A percentile compares a stretch with the other conserved stretches of the same genome.
Evolutionary conservation across 2,329 filamentous ascomycete genomes (phyloP).

Genomic region (Simplicillium sp.): DNA sequence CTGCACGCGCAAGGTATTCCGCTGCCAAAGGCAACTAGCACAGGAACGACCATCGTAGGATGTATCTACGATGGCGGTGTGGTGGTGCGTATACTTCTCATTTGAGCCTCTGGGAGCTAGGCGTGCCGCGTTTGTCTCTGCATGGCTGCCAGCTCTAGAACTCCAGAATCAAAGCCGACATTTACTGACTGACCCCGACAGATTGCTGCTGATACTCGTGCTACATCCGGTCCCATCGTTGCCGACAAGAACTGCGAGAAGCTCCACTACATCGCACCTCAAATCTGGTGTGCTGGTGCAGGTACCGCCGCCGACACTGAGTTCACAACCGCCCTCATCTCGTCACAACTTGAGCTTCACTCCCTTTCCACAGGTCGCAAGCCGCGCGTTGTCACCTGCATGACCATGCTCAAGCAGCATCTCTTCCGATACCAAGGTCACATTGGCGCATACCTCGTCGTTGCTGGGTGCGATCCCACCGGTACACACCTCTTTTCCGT

Average conservation of each 20-base stretch:
- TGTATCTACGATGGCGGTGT: slow-evolving; percentile 95
- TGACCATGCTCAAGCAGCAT: slow-evolving; percentile 99
- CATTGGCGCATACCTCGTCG: slow-evolving; percentile 95
- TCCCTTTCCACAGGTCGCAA: slow-evolving; percentile 92
- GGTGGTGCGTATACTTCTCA: slow-evolving; percentile 51
- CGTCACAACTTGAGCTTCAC: slow-evolving; percentile 96
- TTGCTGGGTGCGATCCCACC: slow-evolving; percentile 93
- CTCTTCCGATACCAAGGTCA: slow-evolving; percentile 97
- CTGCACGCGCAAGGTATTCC: slow-evolving; percentile 91
- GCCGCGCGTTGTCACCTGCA: slow-evolving; percentile 95
- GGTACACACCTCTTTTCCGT: slow-evolving; percentile 95
- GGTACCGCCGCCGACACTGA: slow-evolving; percentile 97
- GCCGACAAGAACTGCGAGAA: slow-evolving; percentile 99
- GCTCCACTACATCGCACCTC: slow-evolving; percentile 95
- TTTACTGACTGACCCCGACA: slow-evolving; percentile 20
- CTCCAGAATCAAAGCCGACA: background rate
- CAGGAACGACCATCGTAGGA: slow-evolving; percentile 96
- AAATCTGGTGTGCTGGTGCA: slow-evolving; percentile 98
- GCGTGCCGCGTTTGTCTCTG: too few relatives aligned
- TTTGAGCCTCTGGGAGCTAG: background rate
- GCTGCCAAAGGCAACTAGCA: slow-evolving; percentile 94
- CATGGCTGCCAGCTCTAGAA: background rate
- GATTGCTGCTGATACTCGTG: slow-evolving; percentile 97
- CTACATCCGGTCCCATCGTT: slow-evolving; percentile 93
- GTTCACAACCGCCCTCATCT: slow-evolving; percentile 97